Conservation (phyloP, 1,284 basidiomycete species). For the Pseudozyma thailandica region DNA sequence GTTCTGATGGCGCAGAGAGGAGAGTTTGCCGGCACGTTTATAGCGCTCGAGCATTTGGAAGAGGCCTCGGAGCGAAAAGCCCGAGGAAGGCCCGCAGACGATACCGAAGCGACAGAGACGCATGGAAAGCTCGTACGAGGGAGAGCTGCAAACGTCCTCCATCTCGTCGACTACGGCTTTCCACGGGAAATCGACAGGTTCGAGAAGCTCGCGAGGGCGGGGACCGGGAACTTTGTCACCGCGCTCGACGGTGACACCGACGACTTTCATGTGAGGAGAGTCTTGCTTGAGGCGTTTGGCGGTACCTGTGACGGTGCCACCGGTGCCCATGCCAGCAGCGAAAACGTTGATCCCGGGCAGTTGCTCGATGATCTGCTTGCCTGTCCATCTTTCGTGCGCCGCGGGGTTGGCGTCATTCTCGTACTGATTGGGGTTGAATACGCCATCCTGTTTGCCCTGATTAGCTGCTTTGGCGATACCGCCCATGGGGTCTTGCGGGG, state of each 20-base stretch:
- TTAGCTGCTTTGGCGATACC: constrained; percentile 43
- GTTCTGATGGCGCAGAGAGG: constrained; percentile 31
- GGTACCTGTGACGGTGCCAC: constrained; percentile 50
- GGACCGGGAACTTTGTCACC: constrained; percentile 54
- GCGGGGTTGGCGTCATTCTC: constrained; percentile 39
- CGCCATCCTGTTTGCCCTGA: constrained; percentile 25
- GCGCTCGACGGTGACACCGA: constrained; percentile 36
- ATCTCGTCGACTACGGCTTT: constrained; percentile 35
- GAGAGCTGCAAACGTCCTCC: constrained; percentile 23
- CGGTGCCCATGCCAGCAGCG: constrained; percentile 45
- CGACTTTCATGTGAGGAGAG: constrained; percentile 12
- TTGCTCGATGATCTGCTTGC: constrained; percentile 42
- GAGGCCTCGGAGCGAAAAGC: constrained; percentile 38
- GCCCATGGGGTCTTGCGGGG: constrained; percentile 39
- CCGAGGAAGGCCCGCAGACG: constrained; percentile 41
- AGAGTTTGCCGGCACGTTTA: too few relatives aligned
- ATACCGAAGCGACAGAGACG: constrained; percentile 45
- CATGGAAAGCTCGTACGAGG: constrained; percentile 37
- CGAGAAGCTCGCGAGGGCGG: constrained; percentile 30
- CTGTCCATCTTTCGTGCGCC: constrained; percentile 48
- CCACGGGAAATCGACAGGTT: constrained; percentile 49
- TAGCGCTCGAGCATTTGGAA: constrained; percentile 37
- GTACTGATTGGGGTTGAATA: constrained; percentile 50
- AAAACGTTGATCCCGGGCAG: constrained; percentile 50
- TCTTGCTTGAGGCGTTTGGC: constrained; percentile 22